Evolutionary conservation across 768 basidiomycete species (phyloP).

Genomic region (Leucocoprinus birnbaumii): DNA sequence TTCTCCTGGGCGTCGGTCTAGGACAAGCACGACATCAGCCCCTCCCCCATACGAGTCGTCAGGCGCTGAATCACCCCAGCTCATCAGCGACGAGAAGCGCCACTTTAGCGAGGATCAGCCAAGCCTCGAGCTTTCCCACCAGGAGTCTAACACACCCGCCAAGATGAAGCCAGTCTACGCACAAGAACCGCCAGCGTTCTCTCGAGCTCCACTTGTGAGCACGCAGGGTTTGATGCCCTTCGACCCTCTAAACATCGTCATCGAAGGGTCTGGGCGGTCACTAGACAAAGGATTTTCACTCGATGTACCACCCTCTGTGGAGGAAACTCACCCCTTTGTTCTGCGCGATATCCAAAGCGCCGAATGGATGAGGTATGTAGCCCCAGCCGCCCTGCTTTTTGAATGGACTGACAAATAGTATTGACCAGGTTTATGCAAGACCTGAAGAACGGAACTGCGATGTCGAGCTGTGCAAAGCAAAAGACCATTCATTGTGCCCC

Average conservation of each 20-base stretch:
- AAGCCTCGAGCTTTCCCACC: no score
- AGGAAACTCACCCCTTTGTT: background rate
- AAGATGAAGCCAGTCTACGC: background rate
- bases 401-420: background rate
- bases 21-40: background rate
- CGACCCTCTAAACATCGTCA: background rate
- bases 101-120: no score
- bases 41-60: slow-evolving; percentile 3
- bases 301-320: background rate
- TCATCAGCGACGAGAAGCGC: background rate
- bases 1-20: background rate
- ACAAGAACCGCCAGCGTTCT: slow-evolving; percentile 1
- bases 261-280: slow-evolving; percentile 3
- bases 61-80: background rate
- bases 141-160: background rate
- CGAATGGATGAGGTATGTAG: slow-evolving; percentile 9
- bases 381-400: background rate
- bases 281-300: slow-evolving; percentile 9
- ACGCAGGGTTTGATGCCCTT: background rate
- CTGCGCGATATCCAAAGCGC: slow-evolving; percentile 1
- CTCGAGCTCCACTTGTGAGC: background rate
- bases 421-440: slow-evolving; percentile 2
- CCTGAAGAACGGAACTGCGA: background rate
- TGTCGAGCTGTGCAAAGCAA: background rate
- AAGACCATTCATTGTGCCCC: background rate